Evolutionary conservation across 73 alveolate genomes (phyloP).

Genomic region (Urostyla sp.): DNA sequence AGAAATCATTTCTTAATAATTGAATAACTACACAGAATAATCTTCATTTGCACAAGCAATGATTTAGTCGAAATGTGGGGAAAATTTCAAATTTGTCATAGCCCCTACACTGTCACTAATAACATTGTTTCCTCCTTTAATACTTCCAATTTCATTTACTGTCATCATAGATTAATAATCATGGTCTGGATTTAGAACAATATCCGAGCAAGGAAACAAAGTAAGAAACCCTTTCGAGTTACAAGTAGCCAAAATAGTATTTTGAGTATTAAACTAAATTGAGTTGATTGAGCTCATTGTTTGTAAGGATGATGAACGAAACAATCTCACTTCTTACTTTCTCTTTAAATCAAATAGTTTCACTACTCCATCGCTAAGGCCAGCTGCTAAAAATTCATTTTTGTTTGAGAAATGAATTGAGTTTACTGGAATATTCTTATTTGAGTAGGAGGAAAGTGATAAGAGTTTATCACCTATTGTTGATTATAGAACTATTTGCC

Average conservation of each 20-base stretch:
- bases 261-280: conserved; percentile 51
- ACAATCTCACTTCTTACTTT: conserved; percentile 66
- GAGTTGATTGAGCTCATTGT: conserved; percentile 43
- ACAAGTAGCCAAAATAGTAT: conserved; percentile 56
- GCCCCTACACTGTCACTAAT: no score
- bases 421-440: conserved; percentile 64
- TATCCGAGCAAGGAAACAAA: background rate
- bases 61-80: conserved; percentile 52
- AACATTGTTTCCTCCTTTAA: no score
- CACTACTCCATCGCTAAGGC: conserved; percentile 87
- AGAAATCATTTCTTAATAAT: conserved; percentile 32
- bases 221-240: conserved; percentile 23
- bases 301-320: conserved; percentile 18
- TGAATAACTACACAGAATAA: conserved; percentile 65
- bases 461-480: conserved; percentile 30
- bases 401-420: conserved; percentile 63
- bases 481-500: conserved; percentile 58
- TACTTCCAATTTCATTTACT: background rate
- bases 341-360: conserved; percentile 86
- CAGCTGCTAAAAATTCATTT: conserved; percentile 78
- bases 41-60: conserved; percentile 69
- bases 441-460: conserved; percentile 19
- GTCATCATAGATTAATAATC: background rate
- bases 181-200: background rate
- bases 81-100: no score